Evolutionary conservation across 1,284 basidiomycete genomes (phyloP), one percentile per base, ranked within the genome.

Genomic region (Irpex sp.): DNA sequence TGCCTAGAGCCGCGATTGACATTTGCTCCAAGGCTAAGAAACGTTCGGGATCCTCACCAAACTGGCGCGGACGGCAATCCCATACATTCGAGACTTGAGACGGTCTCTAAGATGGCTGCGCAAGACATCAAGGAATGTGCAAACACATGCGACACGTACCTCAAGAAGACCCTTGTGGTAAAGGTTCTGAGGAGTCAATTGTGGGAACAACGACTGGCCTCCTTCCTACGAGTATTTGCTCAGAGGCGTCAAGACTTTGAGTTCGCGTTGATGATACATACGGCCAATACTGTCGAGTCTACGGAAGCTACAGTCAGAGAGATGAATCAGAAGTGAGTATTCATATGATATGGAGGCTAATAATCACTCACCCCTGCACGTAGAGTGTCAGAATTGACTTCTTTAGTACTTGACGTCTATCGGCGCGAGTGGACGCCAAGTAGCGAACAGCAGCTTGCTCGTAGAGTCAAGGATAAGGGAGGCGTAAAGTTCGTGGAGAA

Each of bases 191-290:
- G 60, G 21, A 64, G 63, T 39, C 60, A 61, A 54, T 33, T 55
- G 72, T 81, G 79, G 71, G 76, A 77, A 62, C 49, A 31, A 15
- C 69, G 69, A 5, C 71, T 78, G 6, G 68, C 75, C 3, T 69
- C 62, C 17, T 79, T 72, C 57, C 68, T 74, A 11, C 59, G 66
- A 7, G 69, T 66, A 5, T 81, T 81, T 63, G 67, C 67, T 3
- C 69, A 70, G 15, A 72, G 75, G 1, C 71, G 75, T 19, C 68
- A 69, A 21, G 72, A 77, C 17, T 72, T 81, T 33, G 68, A 73
- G 43, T 71, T 74, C 50, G 72, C 72, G 9, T 63, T 81, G 9
- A 64, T 71, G 0, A 65, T 78, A 9, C 77, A 79, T 55, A 76
- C 74, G 1, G 73, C 75, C 2, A 65, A 72, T 0, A 73, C 72